These are phyloP conservation scores for Trametes cingulata DNA, from an alignment of 768 basidiomycete genomes.

Conservation along the genomic window DNA sequence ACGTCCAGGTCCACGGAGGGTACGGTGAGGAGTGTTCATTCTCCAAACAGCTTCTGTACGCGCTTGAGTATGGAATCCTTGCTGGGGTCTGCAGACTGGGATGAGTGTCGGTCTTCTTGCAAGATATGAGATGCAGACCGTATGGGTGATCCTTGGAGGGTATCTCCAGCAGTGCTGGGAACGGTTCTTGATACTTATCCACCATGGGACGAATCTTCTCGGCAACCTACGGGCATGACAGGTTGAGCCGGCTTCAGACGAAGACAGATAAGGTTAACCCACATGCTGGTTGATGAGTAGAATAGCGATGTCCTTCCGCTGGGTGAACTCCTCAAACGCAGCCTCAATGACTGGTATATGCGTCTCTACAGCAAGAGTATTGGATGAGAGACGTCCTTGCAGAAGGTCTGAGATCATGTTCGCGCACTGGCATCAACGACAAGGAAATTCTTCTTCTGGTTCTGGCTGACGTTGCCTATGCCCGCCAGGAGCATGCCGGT, in stretches of 20 bases:
- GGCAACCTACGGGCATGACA: constrained; percentile 63
- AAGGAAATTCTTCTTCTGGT: constrained; percentile 97
- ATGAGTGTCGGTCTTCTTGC: constrained; percentile 7
- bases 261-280: constrained; percentile 40
- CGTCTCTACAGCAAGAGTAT: constrained; percentile 60
- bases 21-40: constrained; percentile 45
- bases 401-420: not conserved
- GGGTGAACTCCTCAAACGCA: constrained; percentile 92
- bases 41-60: constrained; percentile 95
- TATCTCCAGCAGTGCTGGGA: constrained; percentile 96
- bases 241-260: not conserved
- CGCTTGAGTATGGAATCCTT: constrained; percentile 96
- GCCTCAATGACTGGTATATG: constrained; percentile 87
- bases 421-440: constrained; percentile 89
- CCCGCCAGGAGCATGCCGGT: constrained; percentile 95
- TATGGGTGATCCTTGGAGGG: constrained; percentile 99
- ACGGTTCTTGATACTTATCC: constrained; percentile 93
- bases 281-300: constrained; percentile 98
- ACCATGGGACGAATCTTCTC: constrained; percentile 96
- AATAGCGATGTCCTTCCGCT: constrained; percentile 94
- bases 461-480: constrained; percentile 85
- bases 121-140: constrained; percentile 42
- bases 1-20: not conserved
- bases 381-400: not conserved
- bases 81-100: constrained; percentile 67